Conservation (phyloP, 345 rosid genomes). For the Barbarea vulgaris region DNA sequence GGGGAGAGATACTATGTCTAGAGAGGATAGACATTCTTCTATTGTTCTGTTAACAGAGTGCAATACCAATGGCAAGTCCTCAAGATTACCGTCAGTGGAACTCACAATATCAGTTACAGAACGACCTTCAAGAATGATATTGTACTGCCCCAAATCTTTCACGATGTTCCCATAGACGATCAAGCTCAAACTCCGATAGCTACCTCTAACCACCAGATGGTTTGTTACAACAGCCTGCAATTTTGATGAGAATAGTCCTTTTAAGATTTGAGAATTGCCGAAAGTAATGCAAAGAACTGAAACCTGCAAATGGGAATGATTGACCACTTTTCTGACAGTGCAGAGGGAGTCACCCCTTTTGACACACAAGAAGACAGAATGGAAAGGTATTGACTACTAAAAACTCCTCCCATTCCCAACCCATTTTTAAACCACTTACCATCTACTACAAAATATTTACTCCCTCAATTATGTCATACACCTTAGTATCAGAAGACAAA, state of each 20-base stretch:
- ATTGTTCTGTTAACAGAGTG: constrained; percentile 62
- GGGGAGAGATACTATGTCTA: constrained; percentile 67
- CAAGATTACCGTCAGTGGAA: constrained; percentile 89
- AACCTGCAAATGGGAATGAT: background rate
- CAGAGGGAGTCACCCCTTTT: constrained; percentile 22
- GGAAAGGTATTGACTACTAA: background rate
- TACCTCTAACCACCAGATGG: constrained; percentile 95
- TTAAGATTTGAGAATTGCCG: background rate
- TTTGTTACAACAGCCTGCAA: constrained; percentile 97
- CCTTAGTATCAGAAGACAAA: constrained; percentile 9
- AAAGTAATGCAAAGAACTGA: constrained; percentile 15
- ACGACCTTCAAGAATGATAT: constrained; percentile 87
- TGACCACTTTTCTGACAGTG: constrained; percentile 5
- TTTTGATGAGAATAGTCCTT: constrained; percentile 20
- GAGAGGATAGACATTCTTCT: constrained; percentile 70
- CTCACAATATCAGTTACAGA: constrained; percentile 83
- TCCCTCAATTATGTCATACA: constrained; percentile 13
- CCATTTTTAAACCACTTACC: constrained; percentile 16
- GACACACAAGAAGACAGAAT: constrained; percentile 15
- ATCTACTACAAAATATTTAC: constrained; percentile 20
- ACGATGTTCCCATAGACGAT: constrained; percentile 92
- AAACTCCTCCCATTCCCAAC: constrained; percentile 2
- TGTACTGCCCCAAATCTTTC: constrained; percentile 98
- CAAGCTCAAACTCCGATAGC: constrained; percentile 93
- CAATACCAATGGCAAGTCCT: constrained; percentile 85